Percentiles rank a stretch among this genome's conserved stretches.
These are phyloP conservation scores for Saprolegnia diclina DNA, from an alignment of 352 stramenopile species.

Conservation along the genomic window DNA sequence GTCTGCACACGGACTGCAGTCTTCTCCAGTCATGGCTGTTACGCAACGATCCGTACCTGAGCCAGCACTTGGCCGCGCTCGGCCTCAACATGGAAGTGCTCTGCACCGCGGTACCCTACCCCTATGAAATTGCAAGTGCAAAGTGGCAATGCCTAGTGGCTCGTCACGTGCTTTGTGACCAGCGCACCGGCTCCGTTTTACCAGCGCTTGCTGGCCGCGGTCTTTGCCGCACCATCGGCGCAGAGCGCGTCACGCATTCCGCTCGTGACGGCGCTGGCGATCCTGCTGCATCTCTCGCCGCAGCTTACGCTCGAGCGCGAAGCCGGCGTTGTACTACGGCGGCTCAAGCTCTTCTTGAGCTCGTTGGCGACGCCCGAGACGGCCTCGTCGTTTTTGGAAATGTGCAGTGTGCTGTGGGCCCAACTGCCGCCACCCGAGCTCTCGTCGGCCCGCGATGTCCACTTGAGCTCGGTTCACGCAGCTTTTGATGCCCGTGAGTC, in stretches of 20 bases:
- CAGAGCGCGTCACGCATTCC: conserved; percentile 62
- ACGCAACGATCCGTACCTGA: conserved; percentile 72
- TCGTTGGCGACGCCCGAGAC: conserved; percentile 57
- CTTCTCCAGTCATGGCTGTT: conserved; percentile 74
- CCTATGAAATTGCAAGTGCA: neutral
- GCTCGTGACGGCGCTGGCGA: conserved; percentile 65
- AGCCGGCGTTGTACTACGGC: conserved; percentile 67
- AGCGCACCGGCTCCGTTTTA: conserved; percentile 60
- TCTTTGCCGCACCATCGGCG: conserved; percentile 56
- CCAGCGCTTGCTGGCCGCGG: conserved; percentile 75
- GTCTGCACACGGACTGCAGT: conserved; percentile 71
- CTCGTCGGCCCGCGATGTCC: conserved; percentile 59
- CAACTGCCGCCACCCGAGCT: conserved; percentile 70
- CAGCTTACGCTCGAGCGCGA: conserved; percentile 61
- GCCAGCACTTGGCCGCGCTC: conserved; percentile 57
- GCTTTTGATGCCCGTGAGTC: conserved; percentile 68
- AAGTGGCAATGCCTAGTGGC: conserved; percentile 38
- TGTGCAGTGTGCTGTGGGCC: conserved; percentile 39
- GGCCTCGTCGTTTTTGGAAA: conserved; percentile 21
- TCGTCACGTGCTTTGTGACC: conserved; percentile 82
- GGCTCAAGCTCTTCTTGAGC: conserved; percentile 75
- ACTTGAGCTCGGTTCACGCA: conserved; percentile 80
- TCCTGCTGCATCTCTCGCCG: conserved; percentile 63
- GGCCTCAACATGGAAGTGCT: conserved; percentile 85
- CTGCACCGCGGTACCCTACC: conserved; percentile 41